Percentiles rank a stretch among this genome's conserved stretches.
phyloP scores from a whole-genome alignment of 352 stramenopile genomes.

The Sclerospora graminicola region DNA sequence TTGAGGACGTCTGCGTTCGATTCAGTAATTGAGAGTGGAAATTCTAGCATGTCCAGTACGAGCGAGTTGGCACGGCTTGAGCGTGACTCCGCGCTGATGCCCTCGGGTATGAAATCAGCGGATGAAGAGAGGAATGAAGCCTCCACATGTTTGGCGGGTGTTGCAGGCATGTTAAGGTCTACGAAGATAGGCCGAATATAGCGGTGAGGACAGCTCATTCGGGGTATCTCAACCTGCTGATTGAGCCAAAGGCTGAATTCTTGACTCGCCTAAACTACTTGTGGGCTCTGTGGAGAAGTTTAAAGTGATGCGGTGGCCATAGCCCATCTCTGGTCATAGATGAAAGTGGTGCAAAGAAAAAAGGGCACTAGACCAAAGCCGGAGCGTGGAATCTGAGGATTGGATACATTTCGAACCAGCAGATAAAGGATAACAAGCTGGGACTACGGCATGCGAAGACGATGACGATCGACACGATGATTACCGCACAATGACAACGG shows the following conservation, averaged over 20 bases:
- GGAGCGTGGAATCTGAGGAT: constrained; percentile 6
- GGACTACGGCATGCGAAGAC: no score
- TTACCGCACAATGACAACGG: no score
- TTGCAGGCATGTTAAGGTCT: constrained; percentile 25
- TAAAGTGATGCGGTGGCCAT: constrained; percentile 5
- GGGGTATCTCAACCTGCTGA: background rate
- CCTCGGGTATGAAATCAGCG: background rate
- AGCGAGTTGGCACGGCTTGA: constrained; percentile 24
- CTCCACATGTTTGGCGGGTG: constrained; percentile 17
- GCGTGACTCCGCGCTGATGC: constrained; percentile 13
- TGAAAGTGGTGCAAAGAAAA: constrained; percentile 9
- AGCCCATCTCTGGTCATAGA: background rate
- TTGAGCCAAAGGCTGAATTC: background rate
- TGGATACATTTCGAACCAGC: constrained; percentile 26
- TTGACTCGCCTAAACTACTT: background rate
- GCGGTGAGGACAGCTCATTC: constrained; percentile 28
- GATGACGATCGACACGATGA: no score
- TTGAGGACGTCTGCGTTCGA: constrained; percentile 24
- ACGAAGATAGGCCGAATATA: constrained; percentile 32
- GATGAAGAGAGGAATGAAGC: constrained; percentile 1
- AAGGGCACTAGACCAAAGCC: constrained; percentile 14
- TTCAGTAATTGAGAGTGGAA: constrained; percentile 17
- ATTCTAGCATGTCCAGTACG: constrained; percentile 24
- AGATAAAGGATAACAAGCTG: no score
- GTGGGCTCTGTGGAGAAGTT: background rate